A percentile compares a stretch with the other conserved stretches of the same genome.
Conservation (phyloP, 345 rosid species). For the Eucalyptus decipiens region DNA sequence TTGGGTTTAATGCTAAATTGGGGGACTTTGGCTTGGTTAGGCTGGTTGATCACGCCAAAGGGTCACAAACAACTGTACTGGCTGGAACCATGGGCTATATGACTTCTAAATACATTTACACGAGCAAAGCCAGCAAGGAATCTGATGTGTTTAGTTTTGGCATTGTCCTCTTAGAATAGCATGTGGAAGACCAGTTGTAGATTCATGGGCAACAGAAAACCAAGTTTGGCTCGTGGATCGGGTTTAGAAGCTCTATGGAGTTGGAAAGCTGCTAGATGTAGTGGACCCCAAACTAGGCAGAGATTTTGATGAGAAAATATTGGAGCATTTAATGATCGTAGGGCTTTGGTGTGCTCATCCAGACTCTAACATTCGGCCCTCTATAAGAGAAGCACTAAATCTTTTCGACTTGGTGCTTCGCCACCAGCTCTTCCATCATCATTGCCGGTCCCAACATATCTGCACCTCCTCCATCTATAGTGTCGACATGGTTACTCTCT, state of each 20-base stretch:
- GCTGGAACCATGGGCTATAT: background rate
- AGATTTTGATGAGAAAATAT: background rate
- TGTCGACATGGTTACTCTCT: no score
- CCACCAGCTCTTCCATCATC: no score
- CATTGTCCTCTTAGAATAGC: background rate
- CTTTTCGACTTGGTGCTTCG: background rate
- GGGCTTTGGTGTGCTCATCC: background rate
- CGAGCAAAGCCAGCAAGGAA: background rate
- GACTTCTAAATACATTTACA: background rate
- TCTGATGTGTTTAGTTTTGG: background rate
- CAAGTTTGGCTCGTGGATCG: background rate
- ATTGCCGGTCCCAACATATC: no score
- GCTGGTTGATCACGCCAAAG: background rate
- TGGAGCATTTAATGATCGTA: background rate
- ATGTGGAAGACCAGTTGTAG: background rate
- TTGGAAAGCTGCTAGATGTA: background rate
- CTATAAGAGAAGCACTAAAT: background rate
- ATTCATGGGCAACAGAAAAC: background rate
- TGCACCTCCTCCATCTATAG: no score
- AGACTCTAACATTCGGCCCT: background rate
- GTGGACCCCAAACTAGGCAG: background rate
- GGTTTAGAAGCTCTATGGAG: background rate
- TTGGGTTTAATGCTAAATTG: no score
- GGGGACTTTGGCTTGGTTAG: background rate
- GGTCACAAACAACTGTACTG: background rate